Evolutionary conservation across 1,284 basidiomycete genomes (phyloP).

Genomic region (Blastosporella zonata): DNA sequence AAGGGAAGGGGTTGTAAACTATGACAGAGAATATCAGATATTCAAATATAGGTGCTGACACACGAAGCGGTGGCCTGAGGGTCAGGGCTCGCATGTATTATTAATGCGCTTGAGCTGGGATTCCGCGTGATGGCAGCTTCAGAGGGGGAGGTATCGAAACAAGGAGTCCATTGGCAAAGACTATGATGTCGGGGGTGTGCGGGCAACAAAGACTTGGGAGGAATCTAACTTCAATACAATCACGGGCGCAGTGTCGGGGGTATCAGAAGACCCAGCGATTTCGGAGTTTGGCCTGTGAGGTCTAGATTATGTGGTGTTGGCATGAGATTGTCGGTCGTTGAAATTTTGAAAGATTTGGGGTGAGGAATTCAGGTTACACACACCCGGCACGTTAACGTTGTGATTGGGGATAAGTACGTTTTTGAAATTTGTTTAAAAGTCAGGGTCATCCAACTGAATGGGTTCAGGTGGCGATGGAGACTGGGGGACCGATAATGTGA

Average conservation of each 20-base stretch:
- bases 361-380: neutral
- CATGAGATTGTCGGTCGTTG: neutral
- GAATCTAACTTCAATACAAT: neutral
- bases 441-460: neutral
- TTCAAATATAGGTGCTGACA: conserved; percentile 2
- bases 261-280: conserved; percentile 4
- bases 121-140: conserved; percentile 51
- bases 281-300: neutral
- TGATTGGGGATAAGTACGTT: conserved; percentile 7
- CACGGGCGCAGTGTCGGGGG: neutral
- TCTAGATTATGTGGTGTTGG: neutral
- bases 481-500: neutral
- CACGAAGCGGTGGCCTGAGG: neutral
- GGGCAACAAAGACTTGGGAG: neutral
- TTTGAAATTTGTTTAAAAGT: conserved; percentile 2
- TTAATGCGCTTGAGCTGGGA: conserved; percentile 58
- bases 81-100: no score
- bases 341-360: neutral
- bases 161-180: conserved; percentile 45
- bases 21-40: conserved; percentile 9
- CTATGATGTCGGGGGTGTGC: conserved; percentile 23
- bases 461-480: neutral
- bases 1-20: conserved; percentile 66
- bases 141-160: conserved; percentile 58
- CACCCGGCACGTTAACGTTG: no score